A percentile compares a stretch with the other conserved stretches of the same genome.
These are phyloP conservation scores for Eimeria zaria DNA, from an alignment of 169 alveolate genomes.

Conservation along the genomic window DNA sequence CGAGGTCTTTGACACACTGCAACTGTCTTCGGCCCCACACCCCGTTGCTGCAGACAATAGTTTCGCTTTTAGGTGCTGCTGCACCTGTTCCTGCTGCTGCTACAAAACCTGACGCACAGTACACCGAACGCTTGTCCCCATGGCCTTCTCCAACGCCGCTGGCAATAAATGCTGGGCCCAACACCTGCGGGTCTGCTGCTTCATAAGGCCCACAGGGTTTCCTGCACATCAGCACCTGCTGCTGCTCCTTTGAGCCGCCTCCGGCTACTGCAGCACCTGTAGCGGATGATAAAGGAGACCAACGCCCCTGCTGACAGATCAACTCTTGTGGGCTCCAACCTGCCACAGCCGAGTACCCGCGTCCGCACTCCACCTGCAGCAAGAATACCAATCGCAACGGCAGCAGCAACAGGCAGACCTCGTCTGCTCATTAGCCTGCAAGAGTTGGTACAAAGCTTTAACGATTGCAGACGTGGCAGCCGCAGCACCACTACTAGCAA, in stretches of 20 bases:
- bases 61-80: constrained; percentile 22
- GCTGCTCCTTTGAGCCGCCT: background rate
- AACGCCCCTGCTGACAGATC: constrained; percentile 79
- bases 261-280: background rate
- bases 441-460: constrained; percentile 18
- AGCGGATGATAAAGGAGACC: constrained; percentile 42
- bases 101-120: constrained; percentile 77
- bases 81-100: constrained; percentile 29
- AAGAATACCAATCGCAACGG: background rate
- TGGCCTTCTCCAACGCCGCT: constrained; percentile 75
- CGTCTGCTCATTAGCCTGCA: background rate
- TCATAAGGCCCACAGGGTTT: constrained; percentile 83
- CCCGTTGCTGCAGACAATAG: constrained; percentile 72
- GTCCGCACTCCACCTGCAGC: constrained; percentile 78
- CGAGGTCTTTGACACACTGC: constrained; percentile 64
- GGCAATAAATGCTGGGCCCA: constrained; percentile 62
- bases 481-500: background rate
- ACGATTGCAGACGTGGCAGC: background rate
- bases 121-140: constrained; percentile 49
- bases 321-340: constrained; percentile 75
- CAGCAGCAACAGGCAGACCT: background rate
- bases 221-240: constrained; percentile 55
- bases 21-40: constrained; percentile 69
- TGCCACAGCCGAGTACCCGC: constrained; percentile 58
- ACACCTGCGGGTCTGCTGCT: constrained; percentile 50